phyloP scores from a whole-genome alignment of 2,329 filamentous ascomycete genomes.

The Paraphaeosphaeria minitans region DNA sequence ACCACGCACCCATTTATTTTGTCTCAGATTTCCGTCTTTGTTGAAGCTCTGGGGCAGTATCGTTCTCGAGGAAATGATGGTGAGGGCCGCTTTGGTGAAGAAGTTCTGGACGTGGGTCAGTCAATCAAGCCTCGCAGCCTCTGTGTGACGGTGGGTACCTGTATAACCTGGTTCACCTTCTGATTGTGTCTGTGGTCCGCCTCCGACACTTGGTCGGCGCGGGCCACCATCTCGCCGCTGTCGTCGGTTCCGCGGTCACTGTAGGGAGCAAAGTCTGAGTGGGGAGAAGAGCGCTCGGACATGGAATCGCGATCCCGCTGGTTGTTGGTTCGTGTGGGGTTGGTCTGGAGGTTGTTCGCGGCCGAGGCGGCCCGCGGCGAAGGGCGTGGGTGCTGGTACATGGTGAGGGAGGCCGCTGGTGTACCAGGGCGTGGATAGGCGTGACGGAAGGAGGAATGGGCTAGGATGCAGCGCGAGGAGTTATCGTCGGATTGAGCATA shows the following conservation, averaged over 20 bases:
- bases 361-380: conserved; percentile 75
- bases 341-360: conserved; percentile 72
- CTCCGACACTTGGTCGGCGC: conserved; percentile 36
- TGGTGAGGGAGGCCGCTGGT: conserved; percentile 52
- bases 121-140: conserved; percentile 10
- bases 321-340: conserved; percentile 72
- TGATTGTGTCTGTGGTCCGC: conserved; percentile 42
- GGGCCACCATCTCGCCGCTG: conserved; percentile 51
- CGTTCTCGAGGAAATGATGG: conserved; percentile 81
- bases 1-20: conserved; percentile 82
- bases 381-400: conserved; percentile 89
- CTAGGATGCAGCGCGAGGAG: conserved; percentile 21
- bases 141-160: conserved; percentile 61
- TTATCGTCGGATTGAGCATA: conserved; percentile 40
- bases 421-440: conserved; percentile 18
- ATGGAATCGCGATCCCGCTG: conserved; percentile 76
- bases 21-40: conserved; percentile 66
- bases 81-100: conserved; percentile 82
- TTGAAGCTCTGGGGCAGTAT: conserved; percentile 65
- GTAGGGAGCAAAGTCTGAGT: conserved; percentile 57
- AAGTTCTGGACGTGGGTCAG: conserved; percentile 71
- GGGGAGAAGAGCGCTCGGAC: conserved; percentile 58
- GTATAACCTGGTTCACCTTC: conserved; percentile 91
- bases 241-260: conserved; percentile 57
- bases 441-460: conserved; percentile 12